phyloP scores from a whole-genome alignment of 768 basidiomycete species.

The Lentinula raphanica region DNA sequence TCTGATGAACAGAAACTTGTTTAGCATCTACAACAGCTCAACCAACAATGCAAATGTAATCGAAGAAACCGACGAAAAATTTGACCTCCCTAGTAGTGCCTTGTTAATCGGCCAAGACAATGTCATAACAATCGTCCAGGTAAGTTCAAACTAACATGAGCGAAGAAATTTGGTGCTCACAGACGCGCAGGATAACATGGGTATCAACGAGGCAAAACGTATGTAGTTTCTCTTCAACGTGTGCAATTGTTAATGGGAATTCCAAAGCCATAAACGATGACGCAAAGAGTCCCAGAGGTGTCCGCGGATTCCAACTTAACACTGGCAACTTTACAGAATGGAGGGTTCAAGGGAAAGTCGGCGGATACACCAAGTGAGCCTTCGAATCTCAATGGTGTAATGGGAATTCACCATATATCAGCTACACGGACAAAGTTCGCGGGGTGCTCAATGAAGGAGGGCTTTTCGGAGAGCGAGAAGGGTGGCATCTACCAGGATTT shows the following conservation, averaged over 20 bases:
- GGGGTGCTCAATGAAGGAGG: constrained; percentile 73
- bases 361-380: constrained; percentile 60
- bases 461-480: constrained; percentile 60
- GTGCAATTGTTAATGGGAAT: background rate
- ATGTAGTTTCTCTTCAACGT: constrained; percentile 12
- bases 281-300: constrained; percentile 71
- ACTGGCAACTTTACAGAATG: constrained; percentile 54
- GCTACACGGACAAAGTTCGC: constrained; percentile 69
- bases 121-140: constrained; percentile 74
- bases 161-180: background rate
- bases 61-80: constrained; percentile 65
- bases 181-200: constrained; percentile 66
- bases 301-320: constrained; percentile 71
- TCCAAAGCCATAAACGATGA: constrained; percentile 37
- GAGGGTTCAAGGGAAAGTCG: constrained; percentile 74
- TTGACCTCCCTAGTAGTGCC: constrained; percentile 54
- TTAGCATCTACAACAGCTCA: constrained; percentile 35
- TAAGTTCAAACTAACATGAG: constrained; percentile 19
- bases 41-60: constrained; percentile 57
- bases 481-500: constrained; percentile 75
- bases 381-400: background rate
- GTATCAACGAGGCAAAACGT: constrained; percentile 59
- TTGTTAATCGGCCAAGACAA: constrained; percentile 54
- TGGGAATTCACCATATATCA: constrained; percentile 20
- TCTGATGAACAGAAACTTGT: background rate